Evolutionary conservation across 495 filamentous ascomycete species (phyloP).

Genomic region (Daldinia grandis): DNA sequence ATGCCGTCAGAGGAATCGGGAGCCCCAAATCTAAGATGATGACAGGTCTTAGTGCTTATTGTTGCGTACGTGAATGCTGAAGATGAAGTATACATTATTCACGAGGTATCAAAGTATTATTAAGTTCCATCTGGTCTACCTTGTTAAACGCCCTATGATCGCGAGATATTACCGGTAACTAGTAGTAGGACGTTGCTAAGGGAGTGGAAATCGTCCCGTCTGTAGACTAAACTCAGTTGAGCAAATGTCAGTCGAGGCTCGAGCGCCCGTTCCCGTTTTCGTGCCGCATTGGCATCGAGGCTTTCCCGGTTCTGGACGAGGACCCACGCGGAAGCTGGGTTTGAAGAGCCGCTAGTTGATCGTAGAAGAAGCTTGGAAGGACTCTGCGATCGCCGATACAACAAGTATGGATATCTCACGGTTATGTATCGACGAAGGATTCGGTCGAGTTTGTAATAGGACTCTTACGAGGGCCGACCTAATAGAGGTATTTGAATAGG

Average conservation of each 20-base stretch:
- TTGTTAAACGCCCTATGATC: constrained; percentile 5
- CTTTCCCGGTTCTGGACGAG: constrained; percentile 23
- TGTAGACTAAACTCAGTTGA: constrained; percentile 17
- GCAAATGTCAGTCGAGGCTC: constrained; percentile 18
- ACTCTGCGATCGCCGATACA: constrained; percentile 38
- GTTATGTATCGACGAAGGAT: constrained; percentile 3
- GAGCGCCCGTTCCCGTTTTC: constrained; percentile 12
- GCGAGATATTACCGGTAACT: constrained; percentile 25
- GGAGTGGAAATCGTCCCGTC: neutral
- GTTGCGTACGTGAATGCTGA: neutral
- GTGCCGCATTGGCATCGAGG: constrained; percentile 19
- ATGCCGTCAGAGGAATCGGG: constrained; percentile 15
- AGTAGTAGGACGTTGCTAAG: constrained; percentile 11
- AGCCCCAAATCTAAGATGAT: constrained; percentile 20
- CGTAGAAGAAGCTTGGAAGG: constrained; percentile 28
- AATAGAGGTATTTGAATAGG: neutral
- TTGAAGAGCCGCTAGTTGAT: constrained; percentile 20
- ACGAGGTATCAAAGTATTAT: neutral
- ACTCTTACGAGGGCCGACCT: neutral
- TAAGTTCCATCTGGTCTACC: neutral
- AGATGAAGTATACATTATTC: neutral
- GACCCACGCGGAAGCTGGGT: constrained; percentile 31
- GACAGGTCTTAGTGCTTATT: constrained; percentile 6
- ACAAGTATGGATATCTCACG: constrained; percentile 1
- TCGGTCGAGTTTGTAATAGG: neutral